A percentile compares a stretch with the other conserved stretches of the same genome.
phyloP scores from a whole-genome alignment of 768 basidiomycete species.

The Psilocybe tampanensis region DNA sequence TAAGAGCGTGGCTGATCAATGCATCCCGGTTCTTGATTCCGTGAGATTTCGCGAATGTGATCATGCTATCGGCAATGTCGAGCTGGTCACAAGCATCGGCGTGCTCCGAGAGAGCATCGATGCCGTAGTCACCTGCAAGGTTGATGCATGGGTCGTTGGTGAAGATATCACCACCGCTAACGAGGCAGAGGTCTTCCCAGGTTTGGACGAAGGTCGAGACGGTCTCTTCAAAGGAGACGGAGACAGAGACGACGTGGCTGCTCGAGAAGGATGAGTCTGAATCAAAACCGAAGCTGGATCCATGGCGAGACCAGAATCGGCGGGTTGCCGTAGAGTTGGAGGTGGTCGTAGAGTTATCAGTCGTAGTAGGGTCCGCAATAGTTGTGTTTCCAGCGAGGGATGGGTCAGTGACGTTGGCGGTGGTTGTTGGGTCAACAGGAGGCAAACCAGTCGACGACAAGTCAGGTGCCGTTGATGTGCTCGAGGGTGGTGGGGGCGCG shows the following conservation, averaged over 20 bases:
- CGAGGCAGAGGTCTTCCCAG: slow-evolving; percentile 49
- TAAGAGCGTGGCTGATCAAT: slow-evolving; percentile 43
- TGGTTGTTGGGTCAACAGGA: slow-evolving; percentile 23
- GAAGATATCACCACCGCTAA: slow-evolving; percentile 42
- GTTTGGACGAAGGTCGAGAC: slow-evolving; percentile 32
- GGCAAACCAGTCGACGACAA: slow-evolving; percentile 20
- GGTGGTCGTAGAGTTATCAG: slow-evolving; percentile 13
- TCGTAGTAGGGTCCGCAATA: slow-evolving; percentile 10
- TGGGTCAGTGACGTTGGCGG: slow-evolving; percentile 17
- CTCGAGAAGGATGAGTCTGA: slow-evolving; percentile 14
- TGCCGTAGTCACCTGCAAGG: slow-evolving; percentile 40
- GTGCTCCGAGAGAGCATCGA: slow-evolving; percentile 45
- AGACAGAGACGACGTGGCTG: slow-evolving; percentile 6
- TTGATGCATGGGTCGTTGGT: slow-evolving; percentile 42
- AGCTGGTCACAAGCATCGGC: slow-evolving; percentile 53
- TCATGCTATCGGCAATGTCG: slow-evolving; percentile 50
- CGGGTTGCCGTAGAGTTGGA: slow-evolving; percentile 17
- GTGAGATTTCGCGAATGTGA: slow-evolving; percentile 48
- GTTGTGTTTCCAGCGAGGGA: slow-evolving; percentile 16
- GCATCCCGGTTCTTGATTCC: slow-evolving; percentile 40
- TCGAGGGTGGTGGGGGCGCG: slow-evolving; percentile 18
- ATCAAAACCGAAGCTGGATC: slow-evolving; percentile 7
- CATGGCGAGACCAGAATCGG: slow-evolving; percentile 21
- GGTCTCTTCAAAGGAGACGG: slow-evolving; percentile 28
- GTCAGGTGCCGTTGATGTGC: slow-evolving; percentile 16